Percentiles rank a stretch among this genome's conserved stretches.
Conservation (phyloP, 2,329 filamentous ascomycete species). For the Claviceps purpurea region DNA sequence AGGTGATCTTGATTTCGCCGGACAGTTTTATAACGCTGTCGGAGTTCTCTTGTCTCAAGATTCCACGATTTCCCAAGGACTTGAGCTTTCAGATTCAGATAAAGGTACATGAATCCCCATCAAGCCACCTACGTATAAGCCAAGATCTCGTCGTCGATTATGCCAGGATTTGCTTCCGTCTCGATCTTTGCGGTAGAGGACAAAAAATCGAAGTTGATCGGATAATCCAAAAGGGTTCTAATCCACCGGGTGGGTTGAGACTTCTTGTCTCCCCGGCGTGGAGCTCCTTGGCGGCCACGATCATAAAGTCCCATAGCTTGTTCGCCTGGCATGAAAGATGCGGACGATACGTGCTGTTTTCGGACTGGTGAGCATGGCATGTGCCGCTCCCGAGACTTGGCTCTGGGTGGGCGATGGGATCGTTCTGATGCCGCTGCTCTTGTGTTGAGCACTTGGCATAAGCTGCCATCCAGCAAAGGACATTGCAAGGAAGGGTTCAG, state of each 20-base stretch:
- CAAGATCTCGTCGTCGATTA: constrained; percentile 30
- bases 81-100: constrained; percentile 18
- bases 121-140: constrained; percentile 9
- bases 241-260: constrained; percentile 5
- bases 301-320: constrained; percentile 11
- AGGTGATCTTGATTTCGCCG: constrained; percentile 17
- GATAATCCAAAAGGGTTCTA: constrained; percentile 13
- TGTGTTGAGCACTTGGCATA: constrained; percentile 10
- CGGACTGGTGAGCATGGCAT: too few relatives aligned
- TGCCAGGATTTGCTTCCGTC: constrained; percentile 19
- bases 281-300: constrained; percentile 15
- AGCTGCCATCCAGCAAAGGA: constrained; percentile 8
- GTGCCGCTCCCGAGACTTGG: too few relatives aligned
- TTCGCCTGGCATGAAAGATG: neutral
- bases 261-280: constrained; percentile 12
- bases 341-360: too few relatives aligned
- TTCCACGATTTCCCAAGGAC: constrained; percentile 25
- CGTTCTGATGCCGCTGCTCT: constrained; percentile 10
- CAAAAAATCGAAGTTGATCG: constrained; percentile 18
- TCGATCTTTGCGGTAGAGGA: constrained; percentile 27
- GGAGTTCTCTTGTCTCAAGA: constrained; percentile 16
- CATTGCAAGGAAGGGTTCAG: constrained; percentile 9
- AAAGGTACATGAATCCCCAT: neutral
- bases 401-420: neutral
- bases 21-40: constrained; percentile 20